Conservation (phyloP, 371 early-diverging fungal species). For the Umbelopsis sp. region DNA sequence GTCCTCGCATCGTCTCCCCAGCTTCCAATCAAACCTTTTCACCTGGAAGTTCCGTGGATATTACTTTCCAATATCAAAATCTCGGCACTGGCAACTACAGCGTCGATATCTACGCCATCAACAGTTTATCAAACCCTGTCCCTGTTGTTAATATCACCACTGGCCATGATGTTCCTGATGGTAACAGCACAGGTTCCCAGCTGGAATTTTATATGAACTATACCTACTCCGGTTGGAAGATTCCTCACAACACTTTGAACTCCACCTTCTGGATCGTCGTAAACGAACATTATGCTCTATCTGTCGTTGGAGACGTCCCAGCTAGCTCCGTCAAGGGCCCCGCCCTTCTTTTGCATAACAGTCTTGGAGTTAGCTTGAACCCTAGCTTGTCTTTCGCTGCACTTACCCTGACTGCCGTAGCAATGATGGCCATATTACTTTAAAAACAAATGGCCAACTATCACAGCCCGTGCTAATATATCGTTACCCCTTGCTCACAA, state of each 20-base stretch:
- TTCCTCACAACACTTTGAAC: conserved; percentile 34
- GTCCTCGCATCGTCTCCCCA: conserved; percentile 36
- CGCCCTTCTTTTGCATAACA: conserved; percentile 1
- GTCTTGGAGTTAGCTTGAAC: neutral
- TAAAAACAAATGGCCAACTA: neutral
- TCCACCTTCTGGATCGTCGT: conserved; percentile 33
- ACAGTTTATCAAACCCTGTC: conserved; percentile 22
- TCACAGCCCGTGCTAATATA: neutral
- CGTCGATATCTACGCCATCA: conserved; percentile 38
- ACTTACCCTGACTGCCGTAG: neutral
- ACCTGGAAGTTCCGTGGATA: conserved; percentile 34
- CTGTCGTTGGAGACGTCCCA: neutral
- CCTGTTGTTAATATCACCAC: conserved; percentile 29
- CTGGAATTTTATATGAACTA: conserved; percentile 28
- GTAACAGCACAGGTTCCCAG: conserved; percentile 39
- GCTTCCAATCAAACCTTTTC: conserved; percentile 33
- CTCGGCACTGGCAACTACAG: conserved; percentile 41
- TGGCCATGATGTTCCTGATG: conserved; percentile 26
- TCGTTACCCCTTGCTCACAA: neutral
- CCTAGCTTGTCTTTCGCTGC: neutral
- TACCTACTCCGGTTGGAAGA: conserved; percentile 40
- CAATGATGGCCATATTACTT: neutral
- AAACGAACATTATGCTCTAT: conserved; percentile 18
- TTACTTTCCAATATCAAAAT: conserved; percentile 40
- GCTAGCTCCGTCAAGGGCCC: neutral